Percentiles rank a stretch among this genome's conserved stretches.
Conservation (phyloP, 768 basidiomycete genomes). For the Phanerochaete carnosa region DNA sequence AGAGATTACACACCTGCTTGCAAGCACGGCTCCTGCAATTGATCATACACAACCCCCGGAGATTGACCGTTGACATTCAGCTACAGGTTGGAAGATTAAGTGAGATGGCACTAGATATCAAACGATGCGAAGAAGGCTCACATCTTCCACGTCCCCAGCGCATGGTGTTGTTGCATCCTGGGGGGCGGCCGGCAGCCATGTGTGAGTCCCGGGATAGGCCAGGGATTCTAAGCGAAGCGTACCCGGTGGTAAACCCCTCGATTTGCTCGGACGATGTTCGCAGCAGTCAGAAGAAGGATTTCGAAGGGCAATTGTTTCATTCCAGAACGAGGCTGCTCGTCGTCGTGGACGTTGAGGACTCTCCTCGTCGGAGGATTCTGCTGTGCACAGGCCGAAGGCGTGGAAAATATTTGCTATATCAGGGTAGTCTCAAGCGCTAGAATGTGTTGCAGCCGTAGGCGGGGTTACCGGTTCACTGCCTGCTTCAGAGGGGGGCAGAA, state of each 20-base stretch:
- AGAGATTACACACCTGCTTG: background rate
- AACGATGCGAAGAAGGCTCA: background rate
- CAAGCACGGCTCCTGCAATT: background rate
- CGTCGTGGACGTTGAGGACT: slow-evolving; percentile 4
- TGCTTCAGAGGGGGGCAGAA: no score
- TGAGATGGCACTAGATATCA: background rate
- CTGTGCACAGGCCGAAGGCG: background rate
- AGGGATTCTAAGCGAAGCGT: background rate
- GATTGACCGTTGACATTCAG: slow-evolving; percentile 10
- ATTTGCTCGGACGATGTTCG: background rate
- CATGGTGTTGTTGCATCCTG: slow-evolving; percentile 4
- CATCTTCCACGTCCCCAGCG: slow-evolving; percentile 4
- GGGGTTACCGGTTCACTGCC: no score
- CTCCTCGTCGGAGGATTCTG: background rate
- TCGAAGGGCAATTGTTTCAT: slow-evolving; percentile 8
- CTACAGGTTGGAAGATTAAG: background rate
- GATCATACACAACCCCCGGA: slow-evolving; percentile 4
- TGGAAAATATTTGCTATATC: background rate
- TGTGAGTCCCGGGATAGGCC: background rate
- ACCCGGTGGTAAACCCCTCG: slow-evolving; percentile 4
- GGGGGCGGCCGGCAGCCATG: background rate
- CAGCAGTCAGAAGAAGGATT: background rate
- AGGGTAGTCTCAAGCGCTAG: background rate
- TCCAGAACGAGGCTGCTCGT: background rate
- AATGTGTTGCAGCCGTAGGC: no score